A percentile compares a stretch with the other conserved stretches of the same genome.
These are phyloP conservation scores for Pichia paraexigua DNA, from an alignment of 805 yeast species.

Conservation along the genomic window DNA sequence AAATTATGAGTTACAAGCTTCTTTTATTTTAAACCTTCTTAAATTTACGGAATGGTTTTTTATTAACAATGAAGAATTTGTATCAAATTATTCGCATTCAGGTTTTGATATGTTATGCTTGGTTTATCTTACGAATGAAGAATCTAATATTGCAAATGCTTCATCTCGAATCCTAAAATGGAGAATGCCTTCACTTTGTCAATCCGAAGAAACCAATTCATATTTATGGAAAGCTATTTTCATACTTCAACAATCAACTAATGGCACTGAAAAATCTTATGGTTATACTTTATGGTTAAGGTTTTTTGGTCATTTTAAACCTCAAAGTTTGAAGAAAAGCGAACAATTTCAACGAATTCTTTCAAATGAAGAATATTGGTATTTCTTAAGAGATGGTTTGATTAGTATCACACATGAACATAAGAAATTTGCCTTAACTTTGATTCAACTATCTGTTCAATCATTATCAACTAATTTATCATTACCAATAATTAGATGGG, in stretches of 20 bases:
- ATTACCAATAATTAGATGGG: slow-evolving; percentile 39
- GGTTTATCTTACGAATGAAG: slow-evolving; percentile 31
- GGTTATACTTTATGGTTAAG: slow-evolving; percentile 52
- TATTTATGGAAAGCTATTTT: slow-evolving; percentile 42
- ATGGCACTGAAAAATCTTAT: slow-evolving; percentile 27
- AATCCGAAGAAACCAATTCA: slow-evolving; percentile 16
- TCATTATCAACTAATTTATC: slow-evolving; percentile 30
- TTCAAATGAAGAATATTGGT: slow-evolving; percentile 43
- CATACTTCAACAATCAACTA: slow-evolving; percentile 26
- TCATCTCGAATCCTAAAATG: slow-evolving; percentile 44
- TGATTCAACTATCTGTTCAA: slow-evolving; percentile 54
- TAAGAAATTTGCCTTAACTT: slow-evolving; percentile 59
- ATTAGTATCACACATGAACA: slow-evolving; percentile 53
- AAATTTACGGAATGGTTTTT: slow-evolving; percentile 32
- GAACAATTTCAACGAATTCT: slow-evolving; percentile 26
- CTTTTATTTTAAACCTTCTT: slow-evolving; percentile 18
- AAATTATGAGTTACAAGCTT: slow-evolving; percentile 3
- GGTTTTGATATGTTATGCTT: slow-evolving; percentile 25
- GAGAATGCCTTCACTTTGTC: slow-evolving; percentile 36
- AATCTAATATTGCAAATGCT: slow-evolving; percentile 29
- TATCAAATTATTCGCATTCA: not conserved
- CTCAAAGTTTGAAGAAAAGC: slow-evolving; percentile 6
- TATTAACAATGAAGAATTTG: slow-evolving; percentile 18
- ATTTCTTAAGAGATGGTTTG: slow-evolving; percentile 45
- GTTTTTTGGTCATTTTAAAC: slow-evolving; percentile 29